A percentile compares a stretch with the other conserved stretches of the same genome.
Conservation (phyloP, 169 alveolate genomes). For the Plasmodium sp. region DNA sequence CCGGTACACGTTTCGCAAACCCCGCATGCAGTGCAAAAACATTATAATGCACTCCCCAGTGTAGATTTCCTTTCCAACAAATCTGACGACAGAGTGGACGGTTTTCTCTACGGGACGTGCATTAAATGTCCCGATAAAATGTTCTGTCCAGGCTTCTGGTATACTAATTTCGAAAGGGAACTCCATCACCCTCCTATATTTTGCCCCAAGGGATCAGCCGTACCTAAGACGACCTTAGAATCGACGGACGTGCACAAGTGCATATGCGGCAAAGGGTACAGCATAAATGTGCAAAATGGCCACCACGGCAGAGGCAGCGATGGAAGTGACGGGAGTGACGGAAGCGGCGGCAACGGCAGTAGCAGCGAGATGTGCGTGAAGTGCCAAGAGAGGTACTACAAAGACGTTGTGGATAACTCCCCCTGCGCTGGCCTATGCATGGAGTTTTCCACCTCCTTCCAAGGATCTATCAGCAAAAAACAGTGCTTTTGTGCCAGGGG, state of each 20-base stretch:
- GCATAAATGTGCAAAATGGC: slow-evolving; percentile 20
- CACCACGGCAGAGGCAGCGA: slow-evolving; percentile 53
- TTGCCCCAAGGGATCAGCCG: slow-evolving; percentile 83
- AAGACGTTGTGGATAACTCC: slow-evolving; percentile 86
- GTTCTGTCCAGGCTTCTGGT: slow-evolving; percentile 73
- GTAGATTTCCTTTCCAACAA: neutral
- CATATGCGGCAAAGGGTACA: slow-evolving; percentile 82
- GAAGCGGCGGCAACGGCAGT: slow-evolving; percentile 30
- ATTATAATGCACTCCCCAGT: neutral
- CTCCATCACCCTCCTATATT: slow-evolving; percentile 82
- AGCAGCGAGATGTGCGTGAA: slow-evolving; percentile 68
- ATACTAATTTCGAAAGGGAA: slow-evolving; percentile 33
- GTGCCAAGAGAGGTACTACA: slow-evolving; percentile 84
- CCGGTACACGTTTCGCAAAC: neutral
- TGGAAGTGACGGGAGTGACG: neutral
- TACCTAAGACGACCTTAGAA: slow-evolving; percentile 80
- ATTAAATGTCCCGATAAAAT: slow-evolving; percentile 27
- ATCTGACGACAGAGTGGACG: neutral
- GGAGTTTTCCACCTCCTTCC: slow-evolving; percentile 84
- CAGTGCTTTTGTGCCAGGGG: slow-evolving; percentile 86
- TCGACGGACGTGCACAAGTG: slow-evolving; percentile 80
- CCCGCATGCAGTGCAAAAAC: neutral
- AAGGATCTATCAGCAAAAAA: slow-evolving; percentile 82
- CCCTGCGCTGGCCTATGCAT: slow-evolving; percentile 85
- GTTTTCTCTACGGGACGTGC: slow-evolving; percentile 1